phyloP scores from a whole-genome alignment of 1,284 basidiomycete genomes.

The Cystobasidium slooffiae region DNA sequence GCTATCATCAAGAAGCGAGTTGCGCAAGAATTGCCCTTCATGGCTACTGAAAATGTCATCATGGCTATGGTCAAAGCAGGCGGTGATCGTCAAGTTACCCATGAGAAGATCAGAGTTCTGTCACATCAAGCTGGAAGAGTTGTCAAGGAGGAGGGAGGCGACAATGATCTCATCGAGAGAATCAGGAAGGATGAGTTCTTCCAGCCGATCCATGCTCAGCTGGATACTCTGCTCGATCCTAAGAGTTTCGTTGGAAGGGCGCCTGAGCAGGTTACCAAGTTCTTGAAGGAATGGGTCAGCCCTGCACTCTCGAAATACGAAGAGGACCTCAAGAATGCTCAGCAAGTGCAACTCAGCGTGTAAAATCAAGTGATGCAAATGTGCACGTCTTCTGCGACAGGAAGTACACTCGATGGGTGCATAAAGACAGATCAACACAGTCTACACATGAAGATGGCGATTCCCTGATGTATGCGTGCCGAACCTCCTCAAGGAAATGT shows the following conservation, averaged over 20 bases:
- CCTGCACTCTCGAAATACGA: constrained; percentile 76
- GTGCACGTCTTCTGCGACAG: no score
- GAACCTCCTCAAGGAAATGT: no score
- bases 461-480: no score
- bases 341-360: constrained; percentile 63
- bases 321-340: constrained; percentile 67
- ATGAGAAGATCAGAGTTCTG: constrained; percentile 95
- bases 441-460: no score
- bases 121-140: constrained; percentile 93
- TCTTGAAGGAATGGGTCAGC: constrained; percentile 83
- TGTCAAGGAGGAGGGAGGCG: constrained; percentile 91
- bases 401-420: no score
- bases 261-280: constrained; percentile 88
- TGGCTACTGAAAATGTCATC: constrained; percentile 84
- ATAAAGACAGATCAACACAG: no score
- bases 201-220: constrained; percentile 61
- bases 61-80: constrained; percentile 97
- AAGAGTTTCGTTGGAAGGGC: constrained; percentile 86
- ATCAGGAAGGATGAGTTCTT: constrained; percentile 72
- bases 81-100: constrained; percentile 93
- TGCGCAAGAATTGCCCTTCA: constrained; percentile 94
- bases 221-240: constrained; percentile 69
- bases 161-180: constrained; percentile 94
- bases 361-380: no score
- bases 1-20: constrained; percentile 91